phyloP scores from a whole-genome alignment of 1,284 basidiomycete genomes.

The Gyrodon tennesseensis region DNA sequence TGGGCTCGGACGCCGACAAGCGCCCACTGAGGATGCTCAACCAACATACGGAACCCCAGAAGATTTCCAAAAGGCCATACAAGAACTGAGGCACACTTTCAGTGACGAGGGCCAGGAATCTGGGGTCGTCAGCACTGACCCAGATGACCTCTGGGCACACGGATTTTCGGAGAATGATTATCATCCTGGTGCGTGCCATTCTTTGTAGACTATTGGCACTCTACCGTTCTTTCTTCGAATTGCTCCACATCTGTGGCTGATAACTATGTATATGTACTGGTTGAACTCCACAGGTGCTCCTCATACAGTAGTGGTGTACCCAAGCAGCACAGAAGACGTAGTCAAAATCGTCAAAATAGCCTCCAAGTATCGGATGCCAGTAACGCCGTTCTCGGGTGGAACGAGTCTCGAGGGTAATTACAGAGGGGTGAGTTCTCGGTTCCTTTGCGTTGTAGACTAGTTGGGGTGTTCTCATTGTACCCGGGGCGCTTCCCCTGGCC shows the following conservation, averaged over 20 bases:
- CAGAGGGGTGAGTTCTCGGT: slow-evolving; percentile 53
- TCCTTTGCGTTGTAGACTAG: slow-evolving; percentile 1
- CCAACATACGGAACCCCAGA: slow-evolving; percentile 50
- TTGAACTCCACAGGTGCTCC: slow-evolving; percentile 43
- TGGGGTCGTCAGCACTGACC: slow-evolving; percentile 54
- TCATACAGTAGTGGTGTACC: slow-evolving; percentile 59
- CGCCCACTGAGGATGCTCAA: slow-evolving; percentile 16
- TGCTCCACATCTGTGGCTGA: not conserved
- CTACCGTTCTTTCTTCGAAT: not conserved
- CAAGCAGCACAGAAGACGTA: slow-evolving; percentile 64
- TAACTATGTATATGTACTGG: not conserved
- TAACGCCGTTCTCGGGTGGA: slow-evolving; percentile 70
- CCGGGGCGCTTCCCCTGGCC: too few species aligned
- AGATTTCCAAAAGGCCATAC: slow-evolving; percentile 57
- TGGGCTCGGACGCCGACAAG: slow-evolving; percentile 11
- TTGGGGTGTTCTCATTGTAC: not conserved
- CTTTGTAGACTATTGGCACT: not conserved
- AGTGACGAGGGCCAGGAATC: slow-evolving; percentile 20
- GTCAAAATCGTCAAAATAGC: slow-evolving; percentile 68
- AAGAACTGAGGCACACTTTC: slow-evolving; percentile 51
- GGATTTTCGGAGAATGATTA: slow-evolving; percentile 61
- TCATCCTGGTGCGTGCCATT: slow-evolving; percentile 53
- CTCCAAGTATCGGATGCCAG: slow-evolving; percentile 64
- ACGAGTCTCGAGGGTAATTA: slow-evolving; percentile 70
- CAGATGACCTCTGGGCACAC: slow-evolving; percentile 56